These are phyloP conservation scores for Penicillium sp. DNA, from an alignment of 2,329 filamentous ascomycete species.

Conservation along the genomic window DNA sequence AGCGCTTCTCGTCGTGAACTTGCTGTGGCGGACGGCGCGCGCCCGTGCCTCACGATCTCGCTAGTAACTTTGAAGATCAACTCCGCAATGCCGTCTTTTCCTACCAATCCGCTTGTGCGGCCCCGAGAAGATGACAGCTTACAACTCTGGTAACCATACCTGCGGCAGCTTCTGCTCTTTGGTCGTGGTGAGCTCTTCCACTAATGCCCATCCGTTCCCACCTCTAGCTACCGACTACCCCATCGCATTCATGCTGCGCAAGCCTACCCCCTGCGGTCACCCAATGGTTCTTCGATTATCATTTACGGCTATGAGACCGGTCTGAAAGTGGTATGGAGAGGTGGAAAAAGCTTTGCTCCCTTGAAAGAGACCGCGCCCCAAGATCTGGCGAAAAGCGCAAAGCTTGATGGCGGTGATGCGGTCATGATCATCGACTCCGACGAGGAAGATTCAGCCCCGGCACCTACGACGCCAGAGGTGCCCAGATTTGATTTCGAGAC, in stretches of 20 bases:
- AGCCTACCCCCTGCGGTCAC: slow-evolving; percentile 53
- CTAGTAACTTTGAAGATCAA: slow-evolving; percentile 7
- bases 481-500: slow-evolving; percentile 43
- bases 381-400: slow-evolving; percentile 21
- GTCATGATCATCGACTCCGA: slow-evolving; percentile 54
- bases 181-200: neutral
- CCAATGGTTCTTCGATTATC: slow-evolving; percentile 58
- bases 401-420: slow-evolving; percentile 32
- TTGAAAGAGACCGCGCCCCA: slow-evolving; percentile 19
- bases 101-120: slow-evolving; percentile 34
- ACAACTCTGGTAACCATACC: slow-evolving; percentile 36
- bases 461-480: slow-evolving; percentile 14
- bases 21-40: slow-evolving; percentile 14
- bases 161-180: neutral
- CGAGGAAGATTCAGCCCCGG: slow-evolving; percentile 45
- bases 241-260: slow-evolving; percentile 52
- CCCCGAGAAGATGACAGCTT: slow-evolving; percentile 36
- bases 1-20: slow-evolving; percentile 3
- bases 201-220: slow-evolving; percentile 8
- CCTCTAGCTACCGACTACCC: slow-evolving; percentile 53
- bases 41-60: slow-evolving; percentile 13
- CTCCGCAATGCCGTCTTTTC: slow-evolving; percentile 31
- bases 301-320: slow-evolving; percentile 56
- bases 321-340: slow-evolving; percentile 55
- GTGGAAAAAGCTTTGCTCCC: slow-evolving; percentile 46